Evolutionary conservation across 257 asterid genomes (phyloP).

Genomic region (Fraxinus excelsior): DNA sequence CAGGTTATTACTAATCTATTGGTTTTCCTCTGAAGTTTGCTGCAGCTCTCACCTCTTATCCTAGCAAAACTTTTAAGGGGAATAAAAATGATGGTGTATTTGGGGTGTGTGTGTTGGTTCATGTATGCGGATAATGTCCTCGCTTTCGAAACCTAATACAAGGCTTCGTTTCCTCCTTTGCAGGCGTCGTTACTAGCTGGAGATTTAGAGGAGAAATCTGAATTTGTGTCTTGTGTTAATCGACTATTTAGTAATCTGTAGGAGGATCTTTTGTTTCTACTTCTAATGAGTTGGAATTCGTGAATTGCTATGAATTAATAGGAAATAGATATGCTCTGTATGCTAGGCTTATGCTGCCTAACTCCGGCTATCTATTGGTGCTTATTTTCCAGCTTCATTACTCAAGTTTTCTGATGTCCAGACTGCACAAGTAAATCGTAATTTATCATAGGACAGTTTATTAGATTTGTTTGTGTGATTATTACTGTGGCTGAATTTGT

Average conservation of each 20-base stretch:
- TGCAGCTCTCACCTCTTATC: not conserved
- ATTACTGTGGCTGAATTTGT: too few species aligned
- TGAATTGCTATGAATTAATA: not conserved
- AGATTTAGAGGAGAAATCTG: conserved; percentile 22
- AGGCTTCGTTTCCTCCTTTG: not conserved
- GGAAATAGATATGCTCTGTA: not conserved
- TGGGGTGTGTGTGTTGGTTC: not conserved
- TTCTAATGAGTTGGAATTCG: not conserved
- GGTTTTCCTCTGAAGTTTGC: not conserved
- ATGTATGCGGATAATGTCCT: not conserved
- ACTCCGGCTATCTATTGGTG: not conserved
- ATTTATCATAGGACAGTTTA: too few species aligned
- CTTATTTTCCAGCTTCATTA: not conserved
- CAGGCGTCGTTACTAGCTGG: conserved; percentile 69
- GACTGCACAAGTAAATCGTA: not conserved
- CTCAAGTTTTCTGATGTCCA: not conserved
- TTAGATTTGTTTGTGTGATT: too few species aligned
- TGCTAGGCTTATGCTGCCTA: not conserved
- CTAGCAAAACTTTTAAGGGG: not conserved
- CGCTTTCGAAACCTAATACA: not conserved
- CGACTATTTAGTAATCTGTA: conserved; percentile 20
- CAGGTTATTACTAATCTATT: not conserved
- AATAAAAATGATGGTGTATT: not conserved
- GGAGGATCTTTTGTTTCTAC: conserved; percentile 13
- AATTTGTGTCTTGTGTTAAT: conserved; percentile 11